Evolutionary conservation across 2,329 filamentous ascomycete species (phyloP), one percentile per base, ranked within the genome.

Genomic region (Biscogniauxia sp.): DNA sequence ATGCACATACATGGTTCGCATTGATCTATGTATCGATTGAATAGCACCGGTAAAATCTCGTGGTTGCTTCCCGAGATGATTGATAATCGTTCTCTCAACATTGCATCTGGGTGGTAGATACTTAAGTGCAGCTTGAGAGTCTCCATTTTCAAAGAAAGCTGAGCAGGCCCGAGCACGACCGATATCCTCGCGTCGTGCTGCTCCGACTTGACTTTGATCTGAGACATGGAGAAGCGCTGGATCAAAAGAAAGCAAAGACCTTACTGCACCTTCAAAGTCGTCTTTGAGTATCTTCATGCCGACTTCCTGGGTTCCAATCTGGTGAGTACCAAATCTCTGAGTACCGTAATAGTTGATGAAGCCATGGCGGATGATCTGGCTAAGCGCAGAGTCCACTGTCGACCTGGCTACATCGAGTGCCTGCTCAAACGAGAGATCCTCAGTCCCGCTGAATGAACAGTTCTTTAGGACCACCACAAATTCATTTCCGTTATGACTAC

Each of bases 291-390:
- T 93, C 73, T 91, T 88, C 72, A 89, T 86, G 54, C 95, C 95
- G 55, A 97, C 81, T 50, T 88, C 84, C 70, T 98, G 92, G 0
- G 95, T 99, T 37, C 93, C 90, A 13, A 91, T 89, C 26, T 87
- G 80, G 75, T 95, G 94, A 0, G 93, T 94, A 26, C 95, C 95
- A 70, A 99, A 99, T 23, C 95, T 88, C 77, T 99, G 95, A n/a
- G 98, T 86, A 8, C 95, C 95, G 72, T 93, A 99, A 78, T 98
- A 99, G 77, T 99, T 99, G 76, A 99, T 88, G 80, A 96, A 99
- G 2, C 95, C 95, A 52, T 88, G 84, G 51, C 86, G 78, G 58
- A 83, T 80, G 66, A 98, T 85, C 64, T 88, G 85, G 51, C 83
- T 79, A 55, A 97, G 78, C 0, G 91, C 82, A 63, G 80, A 71